Percentiles rank a stretch among this genome's conserved stretches.
Evolutionary conservation across 1,284 basidiomycete species (phyloP).

Genomic region (Phellopilus nigrolimitatus): DNA sequence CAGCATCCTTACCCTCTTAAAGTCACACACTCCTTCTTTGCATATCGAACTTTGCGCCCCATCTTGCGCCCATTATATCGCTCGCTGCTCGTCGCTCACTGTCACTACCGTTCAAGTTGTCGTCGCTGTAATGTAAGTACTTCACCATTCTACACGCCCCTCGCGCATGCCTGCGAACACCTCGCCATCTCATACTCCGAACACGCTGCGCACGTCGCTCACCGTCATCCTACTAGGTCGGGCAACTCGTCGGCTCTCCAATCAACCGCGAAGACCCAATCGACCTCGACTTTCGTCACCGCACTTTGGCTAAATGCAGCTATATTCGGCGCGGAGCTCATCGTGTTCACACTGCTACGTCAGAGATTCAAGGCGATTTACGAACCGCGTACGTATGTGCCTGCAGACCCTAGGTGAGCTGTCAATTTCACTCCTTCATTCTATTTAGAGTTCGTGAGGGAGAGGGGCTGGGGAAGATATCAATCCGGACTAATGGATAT

Average conservation of each 20-base stretch:
- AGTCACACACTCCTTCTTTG: neutral
- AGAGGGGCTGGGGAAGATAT: too few relatives aligned
- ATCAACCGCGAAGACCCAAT: slow-evolving; percentile 23
- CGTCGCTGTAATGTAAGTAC: neutral
- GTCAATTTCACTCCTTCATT: slow-evolving; percentile 17
- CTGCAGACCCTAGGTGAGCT: slow-evolving; percentile 40
- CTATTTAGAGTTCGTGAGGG: too few relatives aligned
- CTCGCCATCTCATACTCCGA: neutral
- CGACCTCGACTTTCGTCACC: slow-evolving; percentile 66
- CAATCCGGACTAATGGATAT: too few relatives aligned
- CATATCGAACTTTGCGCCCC: neutral
- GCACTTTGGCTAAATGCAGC: slow-evolving; percentile 71
- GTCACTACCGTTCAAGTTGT: too few relatives aligned
- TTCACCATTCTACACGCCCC: neutral
- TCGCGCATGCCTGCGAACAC: neutral
- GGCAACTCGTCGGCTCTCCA: slow-evolving; percentile 15
- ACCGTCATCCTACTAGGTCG: slow-evolving; percentile 6
- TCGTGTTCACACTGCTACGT: slow-evolving; percentile 64
- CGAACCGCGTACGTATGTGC: slow-evolving; percentile 72
- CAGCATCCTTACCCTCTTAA: neutral
- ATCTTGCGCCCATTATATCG: neutral
- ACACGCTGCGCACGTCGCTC: neutral
- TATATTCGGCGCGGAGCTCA: slow-evolving; percentile 63
- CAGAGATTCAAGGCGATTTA: slow-evolving; percentile 74
- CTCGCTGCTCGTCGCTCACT: neutral